Base-by-base conservation (phyloP, 1,284 basidiomycete genomes). In the Lignosus rhinocerotis region DNA sequence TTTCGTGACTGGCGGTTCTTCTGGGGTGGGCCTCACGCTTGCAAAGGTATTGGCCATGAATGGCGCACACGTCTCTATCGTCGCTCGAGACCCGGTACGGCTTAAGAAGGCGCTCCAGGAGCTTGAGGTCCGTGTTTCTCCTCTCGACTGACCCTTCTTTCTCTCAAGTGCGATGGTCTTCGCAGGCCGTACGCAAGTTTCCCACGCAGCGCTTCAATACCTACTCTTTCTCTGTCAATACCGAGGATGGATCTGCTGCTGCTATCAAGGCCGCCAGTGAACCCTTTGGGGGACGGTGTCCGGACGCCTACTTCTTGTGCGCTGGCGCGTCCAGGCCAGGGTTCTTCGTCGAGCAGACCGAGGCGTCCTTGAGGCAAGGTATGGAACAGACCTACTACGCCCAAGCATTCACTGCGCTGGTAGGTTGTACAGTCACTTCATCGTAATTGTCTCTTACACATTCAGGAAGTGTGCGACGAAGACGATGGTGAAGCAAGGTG, bases 11-110 rank as follows among this genome's bases (percentile, higher is more conserved):
- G 94, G 93, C 25, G 93, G 92, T 1, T 91, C 87, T 9, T 80
- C 86, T 21, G 93, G 93, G 1, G 81, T 94, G 1, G 93, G 94
- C 8, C 80, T 92, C 12, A 80, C 86, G 0, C 76, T 94, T 0
- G 90, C 92, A 0, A 77, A 82, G 41, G 76, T 87, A 41, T 80
- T 95, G 11, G 83, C 86, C n/a, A 74, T 79, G 62, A 78, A 80
- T 53, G 93, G 93, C 1, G 91, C 92, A 1, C 78, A 92, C 69
- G 87, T 96, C 3, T 90, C 89, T 1, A 90, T 96, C 60, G 88
- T 94, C 34, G 92, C 92, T 43, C 79, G 92, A 30, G 82, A 87
- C 64, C 76, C 85, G 62, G 73, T 75, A 45, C 87, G 84, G 61
- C 76, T 93, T 31, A 73, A 81, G 51, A 74, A 71, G 16, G 92